Evolutionary conservation across 257 asterid species (phyloP), one percentile per base, ranked within the genome.

Genomic region (Ajuga chamaepitys): DNA sequence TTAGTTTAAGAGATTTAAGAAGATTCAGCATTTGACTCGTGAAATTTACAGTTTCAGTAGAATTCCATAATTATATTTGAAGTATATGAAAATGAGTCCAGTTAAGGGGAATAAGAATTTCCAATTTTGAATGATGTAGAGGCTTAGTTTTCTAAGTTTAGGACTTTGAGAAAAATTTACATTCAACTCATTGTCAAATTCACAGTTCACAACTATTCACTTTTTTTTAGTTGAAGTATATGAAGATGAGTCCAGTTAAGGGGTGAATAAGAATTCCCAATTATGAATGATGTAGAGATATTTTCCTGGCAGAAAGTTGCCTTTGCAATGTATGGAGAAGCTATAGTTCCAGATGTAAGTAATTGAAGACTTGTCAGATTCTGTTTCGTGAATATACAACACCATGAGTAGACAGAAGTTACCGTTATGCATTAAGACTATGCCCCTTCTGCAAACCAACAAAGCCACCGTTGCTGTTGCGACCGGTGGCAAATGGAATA

Each of bases 401-500:
- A 4, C 4, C 1, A 30, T 30, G 37, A 30, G 37, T 30, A 30
- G 37, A 8, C 37, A 30, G 37, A 30, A 30, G 37, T 30, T 30
- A 54, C 65, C 61, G 20, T 55, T 65, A 38, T 59, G 72, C 64
- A 5, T 55, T 35, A 66, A 73, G 35, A 60, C 69, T 52, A 42
- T 56, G 64, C 59, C 35, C 61, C 48, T 54, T 46, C 62, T 14
- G 64, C 75, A 68, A 5, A 34, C 63, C 54, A 71, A n/a, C 63
- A 56, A 13, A 54, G 17, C 71, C 62, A 40, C 69, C 62, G 48
- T 60, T 64, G 56, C 72, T 35, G 70, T 66, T 9, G 22, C 25
- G 22, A 1, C 60, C 2, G 76, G 78, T 30, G 26, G 66, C 10
- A 84, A 81, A 84, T 92, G 96, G 97, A 89, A 89, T 72, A 79